A percentile compares a stretch with the other conserved stretches of the same genome.
These are phyloP conservation scores for Coniochaeta sp. DNA, from an alignment of 2,329 filamentous ascomycete genomes.

Conservation along the genomic window DNA sequence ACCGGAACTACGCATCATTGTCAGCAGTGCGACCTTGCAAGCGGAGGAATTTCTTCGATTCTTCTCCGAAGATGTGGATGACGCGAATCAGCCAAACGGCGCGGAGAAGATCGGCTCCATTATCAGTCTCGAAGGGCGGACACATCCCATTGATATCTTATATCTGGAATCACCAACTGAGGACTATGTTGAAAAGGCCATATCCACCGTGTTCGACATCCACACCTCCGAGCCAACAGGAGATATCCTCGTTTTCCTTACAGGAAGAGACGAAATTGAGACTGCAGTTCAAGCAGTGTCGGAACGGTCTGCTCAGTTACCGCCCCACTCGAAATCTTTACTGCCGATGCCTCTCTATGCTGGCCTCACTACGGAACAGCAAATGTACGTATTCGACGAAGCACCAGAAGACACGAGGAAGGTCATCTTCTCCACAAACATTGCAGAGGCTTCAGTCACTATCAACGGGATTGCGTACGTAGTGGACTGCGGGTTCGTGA, in stretches of 20 bases:
- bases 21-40: conserved; percentile 90
- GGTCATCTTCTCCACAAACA: conserved; percentile 90
- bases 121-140: conserved; percentile 78
- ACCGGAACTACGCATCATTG: conserved; percentile 75
- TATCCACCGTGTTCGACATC: conserved; percentile 81
- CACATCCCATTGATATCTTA: conserved; percentile 81
- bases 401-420: conserved; percentile 77
- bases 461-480: conserved; percentile 90
- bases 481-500: conserved; percentile 85
- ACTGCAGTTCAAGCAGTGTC: conserved; percentile 69
- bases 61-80: conserved; percentile 44
- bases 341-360: conserved; percentile 79
- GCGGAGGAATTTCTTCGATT: conserved; percentile 80
- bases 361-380: conserved; percentile 80
- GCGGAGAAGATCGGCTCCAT: conserved; percentile 46
- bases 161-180: conserved; percentile 73
- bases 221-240: conserved; percentile 74
- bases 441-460: conserved; percentile 92
- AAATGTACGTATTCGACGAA: conserved; percentile 91
- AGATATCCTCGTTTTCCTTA: conserved; percentile 86
- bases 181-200: conserved; percentile 77
- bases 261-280: conserved; percentile 90
- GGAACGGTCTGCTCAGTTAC: conserved; percentile 60
- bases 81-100: conserved; percentile 23
- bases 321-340: conserved; percentile 50